Evolutionary conservation across 441 rosid genomes (phyloP).

Genomic region (Hura crepitans): DNA sequence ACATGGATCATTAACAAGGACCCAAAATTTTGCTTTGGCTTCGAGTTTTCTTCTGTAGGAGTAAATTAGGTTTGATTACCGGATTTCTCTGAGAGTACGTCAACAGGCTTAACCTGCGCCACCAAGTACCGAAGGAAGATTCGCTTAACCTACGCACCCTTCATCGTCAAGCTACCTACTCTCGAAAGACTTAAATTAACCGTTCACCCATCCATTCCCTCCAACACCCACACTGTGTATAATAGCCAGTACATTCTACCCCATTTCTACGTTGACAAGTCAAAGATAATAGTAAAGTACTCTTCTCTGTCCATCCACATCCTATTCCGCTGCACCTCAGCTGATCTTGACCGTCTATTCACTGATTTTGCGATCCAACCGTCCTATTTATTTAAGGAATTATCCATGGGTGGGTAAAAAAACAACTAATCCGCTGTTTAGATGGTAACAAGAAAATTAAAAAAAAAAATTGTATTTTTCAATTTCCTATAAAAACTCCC

Average conservation of each 20-base stretch:
- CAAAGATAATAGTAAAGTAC: neutral
- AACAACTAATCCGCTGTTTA: too few relatives aligned
- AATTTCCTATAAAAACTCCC: too few relatives aligned
- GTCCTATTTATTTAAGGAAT: too few relatives aligned
- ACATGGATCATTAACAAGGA: conserved; percentile 78
- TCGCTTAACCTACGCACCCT: conserved; percentile 72
- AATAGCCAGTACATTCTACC: neutral
- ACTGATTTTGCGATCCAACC: neutral
- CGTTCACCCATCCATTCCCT: conserved; percentile 49
- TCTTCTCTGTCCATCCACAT: conserved; percentile 5
- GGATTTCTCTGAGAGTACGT: neutral
- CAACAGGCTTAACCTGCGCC: conserved; percentile 50
- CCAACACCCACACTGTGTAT: conserved; percentile 24
- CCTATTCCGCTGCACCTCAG: neutral
- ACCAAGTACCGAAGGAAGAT: conserved; percentile 35
- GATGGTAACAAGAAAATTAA: too few relatives aligned
- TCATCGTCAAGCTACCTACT: conserved; percentile 50
- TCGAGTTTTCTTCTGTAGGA: neutral
- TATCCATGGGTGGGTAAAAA: neutral
- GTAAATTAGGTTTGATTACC: neutral
- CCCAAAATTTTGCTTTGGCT: conserved; percentile 21
- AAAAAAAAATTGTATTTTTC: too few relatives aligned
- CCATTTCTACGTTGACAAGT: conserved; percentile 5
- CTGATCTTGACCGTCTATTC: neutral
- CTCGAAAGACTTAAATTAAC: conserved; percentile 40